Percentiles rank a stretch among this genome's conserved stretches.
These are phyloP conservation scores for Fraxinus quadrangulata DNA, from an alignment of 257 asterid genomes.

Conservation along the genomic window DNA sequence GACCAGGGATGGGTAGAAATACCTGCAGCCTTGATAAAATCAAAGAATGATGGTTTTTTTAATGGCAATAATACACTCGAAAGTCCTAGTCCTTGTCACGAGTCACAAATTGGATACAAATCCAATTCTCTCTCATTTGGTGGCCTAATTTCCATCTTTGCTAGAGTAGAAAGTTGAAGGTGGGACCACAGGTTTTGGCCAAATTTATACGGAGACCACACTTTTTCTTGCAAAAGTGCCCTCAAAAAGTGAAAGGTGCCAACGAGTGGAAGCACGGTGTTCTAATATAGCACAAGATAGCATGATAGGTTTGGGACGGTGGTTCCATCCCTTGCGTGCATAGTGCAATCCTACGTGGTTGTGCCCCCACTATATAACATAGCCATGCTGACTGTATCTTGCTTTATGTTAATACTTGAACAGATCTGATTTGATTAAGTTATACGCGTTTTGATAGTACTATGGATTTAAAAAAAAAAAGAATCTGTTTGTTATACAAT, in stretches of 20 bases:
- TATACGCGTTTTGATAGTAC: background rate
- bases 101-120: background rate
- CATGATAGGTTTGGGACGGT: conserved; percentile 7
- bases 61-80: conserved; percentile 16
- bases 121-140: background rate
- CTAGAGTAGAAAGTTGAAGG: background rate
- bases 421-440: background rate
- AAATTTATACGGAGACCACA: background rate
- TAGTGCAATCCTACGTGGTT: conserved; percentile 16
- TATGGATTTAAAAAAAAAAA: too few species aligned
- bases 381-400: background rate
- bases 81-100: conserved; percentile 2
- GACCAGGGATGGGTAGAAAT: conserved; percentile 28
- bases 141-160: conserved; percentile 3
- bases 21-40: background rate
- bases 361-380: conserved; percentile 15
- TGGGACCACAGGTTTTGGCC: background rate
- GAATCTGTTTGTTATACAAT: too few species aligned
- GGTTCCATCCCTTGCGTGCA: background rate
- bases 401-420: background rate
- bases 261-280: conserved; percentile 5
- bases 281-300: background rate
- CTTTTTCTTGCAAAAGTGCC: background rate
- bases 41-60: conserved; percentile 2
- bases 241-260: background rate